Base-by-base conservation (phyloP, 2,329 filamentous ascomycete species). In the Pseudocercospora fijiensis region DNA sequence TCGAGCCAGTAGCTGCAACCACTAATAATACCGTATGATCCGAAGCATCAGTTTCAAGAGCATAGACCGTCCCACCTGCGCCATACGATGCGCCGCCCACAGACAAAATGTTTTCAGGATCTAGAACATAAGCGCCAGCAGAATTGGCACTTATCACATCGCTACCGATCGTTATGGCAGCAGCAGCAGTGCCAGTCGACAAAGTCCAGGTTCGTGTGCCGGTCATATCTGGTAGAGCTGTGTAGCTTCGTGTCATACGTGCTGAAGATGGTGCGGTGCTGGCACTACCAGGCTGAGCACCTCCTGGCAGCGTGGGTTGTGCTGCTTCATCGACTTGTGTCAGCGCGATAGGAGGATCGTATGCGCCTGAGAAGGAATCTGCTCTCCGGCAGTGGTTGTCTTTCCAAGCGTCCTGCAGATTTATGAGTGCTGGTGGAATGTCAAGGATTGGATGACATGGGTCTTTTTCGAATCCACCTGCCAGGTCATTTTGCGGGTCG, bases 291-390 rank as follows among this genome's bases (percentile, higher is more conserved):
- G 63, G 63, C 49, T 59, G 59, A 30, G 63, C 47, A 8, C n/a
- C 18, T 16, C 22, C 27, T 24, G 63, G 59, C 13, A 62, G 27
- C 16, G 59, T 65, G 4, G 63, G 63, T 26, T 51, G 9, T 13
- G 47, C 63, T 10, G 56, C 63, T 51, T 33, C 45, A 28, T 37
- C 47, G 18, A 57, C 63, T 24, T 51, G 55, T 8, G 63, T 65
- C 33, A 62, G 43, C 16, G 63, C 63, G 13, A 62, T 57, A n/a
- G 63, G 63, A 16, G 63, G 63, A 57, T 65, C 63, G 26, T 65
- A 65, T 2, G 63, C 63, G 20, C 63, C 63, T 8, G 53, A 28
- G 1, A 60, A 37, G 33, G 33, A 60, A 28, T 65, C 63, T 6
- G 24, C 55, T 0, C 47, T 56, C 16, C 18, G 20, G 41, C 63